Conservation (phyloP, 768 basidiomycete genomes). For the Boletus reticulatus region DNA sequence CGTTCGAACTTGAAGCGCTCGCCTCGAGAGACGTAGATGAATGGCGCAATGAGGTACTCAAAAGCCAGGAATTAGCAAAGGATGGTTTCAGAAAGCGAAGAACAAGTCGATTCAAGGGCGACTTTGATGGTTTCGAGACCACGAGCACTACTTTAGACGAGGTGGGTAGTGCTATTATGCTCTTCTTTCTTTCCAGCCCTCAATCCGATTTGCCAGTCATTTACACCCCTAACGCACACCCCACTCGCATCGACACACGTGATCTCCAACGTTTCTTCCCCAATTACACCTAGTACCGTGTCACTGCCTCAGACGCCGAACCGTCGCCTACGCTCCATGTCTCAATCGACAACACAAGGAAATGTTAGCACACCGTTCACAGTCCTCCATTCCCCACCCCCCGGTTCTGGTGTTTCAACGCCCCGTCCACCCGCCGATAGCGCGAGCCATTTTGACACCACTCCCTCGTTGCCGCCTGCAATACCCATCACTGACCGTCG, state of each 20-base stretch:
- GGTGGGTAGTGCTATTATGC: constrained; percentile 32
- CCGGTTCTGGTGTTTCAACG: neutral
- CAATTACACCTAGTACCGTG: constrained; percentile 11
- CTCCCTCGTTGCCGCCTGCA: constrained; percentile 7
- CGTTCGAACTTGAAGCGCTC: constrained; percentile 53
- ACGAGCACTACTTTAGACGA: constrained; percentile 43
- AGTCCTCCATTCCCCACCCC: neutral
- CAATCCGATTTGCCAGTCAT: constrained; percentile 35
- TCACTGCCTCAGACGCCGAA: constrained; percentile 17
- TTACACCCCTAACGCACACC: constrained; percentile 42
- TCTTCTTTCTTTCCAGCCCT: neutral
- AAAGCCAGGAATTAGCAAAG: constrained; percentile 19
- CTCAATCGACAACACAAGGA: constrained; percentile 15
- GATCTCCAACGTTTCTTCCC: constrained; percentile 39
- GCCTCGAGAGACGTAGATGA: constrained; percentile 48
- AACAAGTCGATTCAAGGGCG: neutral
- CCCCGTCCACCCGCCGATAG: neutral
- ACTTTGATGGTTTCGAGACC: constrained; percentile 18
- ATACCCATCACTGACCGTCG: constrained; percentile 1
- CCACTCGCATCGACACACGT: constrained; percentile 51
- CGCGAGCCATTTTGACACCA: neutral
- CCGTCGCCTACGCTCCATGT: constrained; percentile 16
- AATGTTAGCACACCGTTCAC: neutral
- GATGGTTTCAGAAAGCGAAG: constrained; percentile 10
- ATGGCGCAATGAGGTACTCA: constrained; percentile 48